These are phyloP conservation scores for Catunica adiposa DNA, from an alignment of 2,329 filamentous ascomycete species.

Conservation along the genomic window DNA sequence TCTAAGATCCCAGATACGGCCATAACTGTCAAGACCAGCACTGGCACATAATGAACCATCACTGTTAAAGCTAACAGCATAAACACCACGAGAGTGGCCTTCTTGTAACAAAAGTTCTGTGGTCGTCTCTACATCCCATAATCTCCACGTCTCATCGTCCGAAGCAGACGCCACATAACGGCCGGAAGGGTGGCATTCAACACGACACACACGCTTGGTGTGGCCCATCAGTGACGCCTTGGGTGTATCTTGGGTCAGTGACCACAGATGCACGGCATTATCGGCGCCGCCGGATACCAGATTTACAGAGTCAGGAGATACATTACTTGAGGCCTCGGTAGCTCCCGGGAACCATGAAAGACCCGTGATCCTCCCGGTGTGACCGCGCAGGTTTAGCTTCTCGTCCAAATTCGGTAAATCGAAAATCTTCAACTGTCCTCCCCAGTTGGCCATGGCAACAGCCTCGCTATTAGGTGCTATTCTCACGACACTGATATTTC, in stretches of 20 bases:
- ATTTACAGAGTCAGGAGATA: constrained; percentile 61
- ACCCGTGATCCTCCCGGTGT: constrained; percentile 78
- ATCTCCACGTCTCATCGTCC: constrained; percentile 88
- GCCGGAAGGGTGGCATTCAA: constrained; percentile 89
- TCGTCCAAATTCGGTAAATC: constrained; percentile 68
- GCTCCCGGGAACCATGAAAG: constrained; percentile 79
- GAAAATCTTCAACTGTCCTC: constrained; percentile 72
- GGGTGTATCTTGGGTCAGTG: constrained; percentile 69
- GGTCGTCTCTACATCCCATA: constrained; percentile 84
- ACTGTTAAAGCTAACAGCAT: constrained; percentile 72
- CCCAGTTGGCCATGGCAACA: constrained; percentile 85
- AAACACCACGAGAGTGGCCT: constrained; percentile 87
- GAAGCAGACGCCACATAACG: constrained; percentile 82
- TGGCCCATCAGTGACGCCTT: constrained; percentile 71
- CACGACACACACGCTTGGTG: constrained; percentile 69
- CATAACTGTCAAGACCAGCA: constrained; percentile 87
- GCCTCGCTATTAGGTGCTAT: constrained; percentile 74
- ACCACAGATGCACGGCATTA: constrained; percentile 79
- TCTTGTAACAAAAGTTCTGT: constrained; percentile 79
- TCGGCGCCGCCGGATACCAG: constrained; percentile 84
- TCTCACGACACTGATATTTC: constrained; percentile 79
- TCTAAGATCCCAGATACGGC: constrained; percentile 85
- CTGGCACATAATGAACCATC: constrained; percentile 84
- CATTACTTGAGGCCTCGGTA: constrained; percentile 51
- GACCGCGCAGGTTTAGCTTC: constrained; percentile 60